A percentile compares a stretch with the other conserved stretches of the same genome.
phyloP scores from a whole-genome alignment of 495 filamentous ascomycete genomes.

The Lepidopterella palustris region DNA sequence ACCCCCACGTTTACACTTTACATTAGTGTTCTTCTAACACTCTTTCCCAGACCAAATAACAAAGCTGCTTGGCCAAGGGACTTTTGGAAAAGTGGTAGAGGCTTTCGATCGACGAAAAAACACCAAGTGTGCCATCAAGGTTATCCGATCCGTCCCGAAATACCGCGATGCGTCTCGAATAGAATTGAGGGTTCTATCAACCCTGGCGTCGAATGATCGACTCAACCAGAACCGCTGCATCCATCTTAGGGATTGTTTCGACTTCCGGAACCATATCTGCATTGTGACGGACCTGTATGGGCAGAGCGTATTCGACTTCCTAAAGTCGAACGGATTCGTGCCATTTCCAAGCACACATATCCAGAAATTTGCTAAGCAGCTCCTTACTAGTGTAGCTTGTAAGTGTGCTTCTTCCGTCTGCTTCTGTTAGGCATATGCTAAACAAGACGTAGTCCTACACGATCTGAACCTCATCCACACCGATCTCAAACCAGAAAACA shows the following conservation, averaged over 20 bases:
- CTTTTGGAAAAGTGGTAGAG: slow-evolving; percentile 96
- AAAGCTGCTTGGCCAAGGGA: slow-evolving; percentile 87
- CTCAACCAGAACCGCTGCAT: slow-evolving; percentile 95
- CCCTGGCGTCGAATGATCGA: slow-evolving; percentile 80
- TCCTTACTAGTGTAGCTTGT: slow-evolving; percentile 99
- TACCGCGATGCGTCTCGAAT: slow-evolving; percentile 97
- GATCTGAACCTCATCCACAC: slow-evolving; percentile 98
- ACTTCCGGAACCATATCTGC: slow-evolving; percentile 96
- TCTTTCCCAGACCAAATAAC: slow-evolving; percentile 66
- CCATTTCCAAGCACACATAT: slow-evolving; percentile 99
- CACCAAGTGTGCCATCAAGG: slow-evolving; percentile 86
- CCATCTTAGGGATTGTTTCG: slow-evolving; percentile 93
- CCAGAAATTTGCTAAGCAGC: slow-evolving; percentile 88
- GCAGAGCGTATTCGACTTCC: slow-evolving; percentile 96
- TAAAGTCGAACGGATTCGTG: slow-evolving; percentile 89
- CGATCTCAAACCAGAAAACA: slow-evolving; percentile 97
- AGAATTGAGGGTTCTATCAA: slow-evolving; percentile 86
- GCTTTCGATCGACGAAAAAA: slow-evolving; percentile 70
- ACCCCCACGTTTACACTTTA: not conserved
- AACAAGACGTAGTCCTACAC: slow-evolving; percentile 65
- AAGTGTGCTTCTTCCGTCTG: slow-evolving; percentile 39
- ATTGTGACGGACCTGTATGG: slow-evolving; percentile 96
- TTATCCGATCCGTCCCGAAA: slow-evolving; percentile 96
- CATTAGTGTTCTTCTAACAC: not conserved
- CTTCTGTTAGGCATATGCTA: slow-evolving; percentile 27